Base-by-base conservation (phyloP, 2,329 filamentous ascomycete genomes). In the Aspergillus clavatus region DNA sequence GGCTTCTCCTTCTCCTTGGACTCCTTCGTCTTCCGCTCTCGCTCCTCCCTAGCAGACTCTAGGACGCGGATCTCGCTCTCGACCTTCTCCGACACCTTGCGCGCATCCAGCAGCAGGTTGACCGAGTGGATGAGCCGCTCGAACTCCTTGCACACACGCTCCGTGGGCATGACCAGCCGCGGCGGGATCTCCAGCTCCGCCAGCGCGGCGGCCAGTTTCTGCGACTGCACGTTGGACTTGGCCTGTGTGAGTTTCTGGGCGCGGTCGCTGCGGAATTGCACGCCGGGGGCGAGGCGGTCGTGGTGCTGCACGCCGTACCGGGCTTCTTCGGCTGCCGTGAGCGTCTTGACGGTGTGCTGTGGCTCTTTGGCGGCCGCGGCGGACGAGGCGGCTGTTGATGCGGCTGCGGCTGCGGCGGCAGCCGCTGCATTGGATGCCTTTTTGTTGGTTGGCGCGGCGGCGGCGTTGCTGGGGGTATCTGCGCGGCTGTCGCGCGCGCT, bases 291-390 rank as follows among this genome's bases (percentile, higher is more conserved):
- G 29, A 96, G 77, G 22, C 91, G 86, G 45, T 97, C 91, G 53
- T 91, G 86, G 55, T 87, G 82, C 6, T 85, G 81, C 7, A 98
- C 86, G 51, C 91, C 93, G 61, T 91, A 97, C 26, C 85, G 78
- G 52, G 79, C 69, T 70, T 90, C 84, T 68, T 94, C 86, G 54
- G 86, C 81, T 38, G 84, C 77, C 4, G 81, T 82, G 53, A 96
- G 82, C 66, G 84, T 82, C 60, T 83, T 81, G 43, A 84, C 78
- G 58, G 84, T 78, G 14, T 75, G 74, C 64, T 72, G 50, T 59
- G 73, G 39, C 35, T 61, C 61, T 29, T 56, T 53, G 33, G 47
- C 55, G 5, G 56, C 51, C 1, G 62, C 40, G 48, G 69, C 54
- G 58, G 69, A 54, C 47, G 70, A 52, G 49, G 72, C 55, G n/a